phyloP scores from a whole-genome alignment of 805 yeast genomes.

The Scheffersomyces amazonensis region DNA sequence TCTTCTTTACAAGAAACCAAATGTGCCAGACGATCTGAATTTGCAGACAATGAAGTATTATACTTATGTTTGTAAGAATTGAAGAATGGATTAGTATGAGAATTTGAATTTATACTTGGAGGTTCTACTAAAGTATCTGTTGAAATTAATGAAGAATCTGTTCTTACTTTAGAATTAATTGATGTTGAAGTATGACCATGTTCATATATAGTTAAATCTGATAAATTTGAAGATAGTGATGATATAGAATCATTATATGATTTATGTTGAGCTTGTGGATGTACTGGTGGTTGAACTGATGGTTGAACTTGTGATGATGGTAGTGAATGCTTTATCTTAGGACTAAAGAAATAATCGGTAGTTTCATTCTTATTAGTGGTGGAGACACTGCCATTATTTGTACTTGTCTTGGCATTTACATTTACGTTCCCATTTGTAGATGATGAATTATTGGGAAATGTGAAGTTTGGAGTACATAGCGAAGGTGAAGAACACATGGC shows the following conservation, averaged over 20 bases:
- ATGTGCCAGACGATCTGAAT: slow-evolving; percentile 2
- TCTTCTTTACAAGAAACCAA: slow-evolving; percentile 6
- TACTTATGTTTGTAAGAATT: slow-evolving; percentile 9
- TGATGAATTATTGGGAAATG: slow-evolving; percentile 13
- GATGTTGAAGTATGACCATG: slow-evolving; percentile 3
- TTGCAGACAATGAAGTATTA: slow-evolving; percentile 7
- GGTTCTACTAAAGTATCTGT: slow-evolving; percentile 31
- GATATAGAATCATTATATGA: slow-evolving; percentile 20
- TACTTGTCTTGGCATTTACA: slow-evolving; percentile 13
- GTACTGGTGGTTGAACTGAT: neutral
- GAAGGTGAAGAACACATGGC: slow-evolving; percentile 18
- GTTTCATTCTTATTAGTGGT: neutral
- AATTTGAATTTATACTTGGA: slow-evolving; percentile 4
- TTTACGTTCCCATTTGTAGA: slow-evolving; percentile 8
- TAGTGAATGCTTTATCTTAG: neutral
- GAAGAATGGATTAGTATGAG: slow-evolving; percentile 13
- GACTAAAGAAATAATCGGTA: too few species aligned
- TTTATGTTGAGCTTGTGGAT: slow-evolving; percentile 2
- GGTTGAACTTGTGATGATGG: neutral
- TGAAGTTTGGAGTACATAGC: slow-evolving; percentile 18
- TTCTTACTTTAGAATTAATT: slow-evolving; percentile 6
- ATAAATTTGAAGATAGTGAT: slow-evolving; percentile 26
- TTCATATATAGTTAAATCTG: slow-evolving; percentile 17
- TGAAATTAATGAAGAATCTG: slow-evolving; percentile 16
- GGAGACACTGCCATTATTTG: slow-evolving; percentile 2